Evolutionary conservation across 1,139 yeast genomes (phyloP).

Genomic region (Lodderomyces oxycetoniae): DNA sequence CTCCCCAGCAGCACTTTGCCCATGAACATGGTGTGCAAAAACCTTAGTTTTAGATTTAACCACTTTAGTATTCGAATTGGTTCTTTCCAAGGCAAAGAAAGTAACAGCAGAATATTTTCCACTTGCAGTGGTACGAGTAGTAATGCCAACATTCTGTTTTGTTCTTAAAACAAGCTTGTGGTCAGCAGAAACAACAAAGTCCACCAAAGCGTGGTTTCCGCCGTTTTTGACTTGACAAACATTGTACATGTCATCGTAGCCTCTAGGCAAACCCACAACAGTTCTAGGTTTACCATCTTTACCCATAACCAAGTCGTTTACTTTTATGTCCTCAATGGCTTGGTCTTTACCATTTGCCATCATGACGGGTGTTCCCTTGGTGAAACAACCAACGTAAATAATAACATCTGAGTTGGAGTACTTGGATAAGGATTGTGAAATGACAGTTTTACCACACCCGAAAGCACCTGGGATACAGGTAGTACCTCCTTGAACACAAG

Average conservation of each 20-base stretch:
- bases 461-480: slow-evolving; percentile 99
- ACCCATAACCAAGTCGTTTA: slow-evolving; percentile 42
- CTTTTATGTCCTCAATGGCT: slow-evolving; percentile 26
- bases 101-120: slow-evolving; percentile 17
- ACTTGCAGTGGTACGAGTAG: slow-evolving; percentile 11
- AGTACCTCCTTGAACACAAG: slow-evolving; percentile 99
- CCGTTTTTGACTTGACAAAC: slow-evolving; percentile 19
- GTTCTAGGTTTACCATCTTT: slow-evolving; percentile 36
- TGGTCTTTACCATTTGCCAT: slow-evolving; percentile 38
- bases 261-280: slow-evolving; percentile 41
- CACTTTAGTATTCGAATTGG: slow-evolving; percentile 7
- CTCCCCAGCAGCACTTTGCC: slow-evolving; percentile 13
- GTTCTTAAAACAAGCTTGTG: slow-evolving; percentile 29
- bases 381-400: slow-evolving; percentile 77
- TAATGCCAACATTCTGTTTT: slow-evolving; percentile 17
- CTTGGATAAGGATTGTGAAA: slow-evolving; percentile 94
- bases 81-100: slow-evolving; percentile 16
- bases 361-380: slow-evolving; percentile 34
- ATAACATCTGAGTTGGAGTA: slow-evolving; percentile 96
- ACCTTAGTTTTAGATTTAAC: slow-evolving; percentile 15
- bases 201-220: slow-evolving; percentile 16
- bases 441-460: slow-evolving; percentile 99
- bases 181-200: slow-evolving; percentile 28
- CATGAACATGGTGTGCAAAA: slow-evolving; percentile 14
- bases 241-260: slow-evolving; percentile 33